Conservation (phyloP, 768 basidiomycete species). For the Suillus hirtellus region DNA sequence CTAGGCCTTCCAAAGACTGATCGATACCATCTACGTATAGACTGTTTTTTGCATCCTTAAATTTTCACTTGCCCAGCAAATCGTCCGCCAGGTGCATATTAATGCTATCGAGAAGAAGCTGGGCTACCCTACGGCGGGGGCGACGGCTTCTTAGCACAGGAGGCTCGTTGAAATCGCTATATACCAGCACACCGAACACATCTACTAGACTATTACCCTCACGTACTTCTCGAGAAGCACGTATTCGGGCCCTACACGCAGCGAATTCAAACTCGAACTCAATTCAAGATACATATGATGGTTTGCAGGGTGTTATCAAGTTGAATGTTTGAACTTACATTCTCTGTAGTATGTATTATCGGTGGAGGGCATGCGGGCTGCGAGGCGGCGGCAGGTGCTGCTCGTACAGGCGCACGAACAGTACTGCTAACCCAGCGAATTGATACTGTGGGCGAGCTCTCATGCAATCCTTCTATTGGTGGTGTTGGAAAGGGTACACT, state of each 20-base stretch:
- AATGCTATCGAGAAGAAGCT: constrained; percentile 5
- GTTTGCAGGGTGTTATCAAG: constrained; percentile 16
- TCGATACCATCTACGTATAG: not conserved
- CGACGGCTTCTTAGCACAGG: not conserved
- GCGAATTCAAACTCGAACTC: not conserved
- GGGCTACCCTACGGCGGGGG: not conserved
- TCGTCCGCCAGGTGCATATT: not conserved
- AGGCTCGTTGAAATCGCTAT: not conserved
- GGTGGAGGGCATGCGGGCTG: constrained; percentile 94
- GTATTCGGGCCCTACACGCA: not conserved
- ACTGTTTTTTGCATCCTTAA: not conserved
- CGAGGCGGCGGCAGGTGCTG: constrained; percentile 86
- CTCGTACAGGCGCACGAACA: constrained; percentile 80
- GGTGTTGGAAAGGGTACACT: constrained; percentile 91
- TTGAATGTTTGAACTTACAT: constrained; percentile 38
- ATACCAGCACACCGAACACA: no score
- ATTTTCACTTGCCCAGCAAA: not conserved
- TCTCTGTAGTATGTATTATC: constrained; percentile 72
- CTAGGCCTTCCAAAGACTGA: not conserved
- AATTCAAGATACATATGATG: constrained; percentile 24
- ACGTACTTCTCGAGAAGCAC: not conserved
- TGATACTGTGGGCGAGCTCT: constrained; percentile 80
- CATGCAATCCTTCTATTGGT: constrained; percentile 91
- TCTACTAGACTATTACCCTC: not conserved
- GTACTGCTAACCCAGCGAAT: constrained; percentile 80